Conservation (phyloP, 371 early-diverging fungal species). For the Phascolomyces articulosus region DNA sequence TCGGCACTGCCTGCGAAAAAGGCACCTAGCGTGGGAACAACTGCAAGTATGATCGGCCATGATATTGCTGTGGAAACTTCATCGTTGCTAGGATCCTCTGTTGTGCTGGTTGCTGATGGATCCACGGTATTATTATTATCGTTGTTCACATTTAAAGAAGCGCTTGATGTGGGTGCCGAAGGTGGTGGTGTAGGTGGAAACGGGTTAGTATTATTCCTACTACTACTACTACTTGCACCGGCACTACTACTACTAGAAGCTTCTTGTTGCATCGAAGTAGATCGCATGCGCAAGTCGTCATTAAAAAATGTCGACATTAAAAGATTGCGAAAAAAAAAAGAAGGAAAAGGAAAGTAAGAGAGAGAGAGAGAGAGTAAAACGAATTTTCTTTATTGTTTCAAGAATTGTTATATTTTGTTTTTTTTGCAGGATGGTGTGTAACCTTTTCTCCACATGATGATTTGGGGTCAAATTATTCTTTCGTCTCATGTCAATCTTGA, state of each 20-base stretch:
- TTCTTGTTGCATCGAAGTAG: neutral
- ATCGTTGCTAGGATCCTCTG: slow-evolving; percentile 7
- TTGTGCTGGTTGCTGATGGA: neutral
- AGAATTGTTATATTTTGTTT: neutral
- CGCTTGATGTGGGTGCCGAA: neutral
- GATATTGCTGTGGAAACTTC: slow-evolving; percentile 24
- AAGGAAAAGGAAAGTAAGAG: neutral
- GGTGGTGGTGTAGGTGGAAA: slow-evolving; percentile 1
- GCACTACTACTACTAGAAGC: neutral
- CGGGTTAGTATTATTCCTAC: neutral
- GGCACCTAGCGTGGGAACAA: slow-evolving; percentile 57
- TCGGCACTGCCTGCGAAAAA: slow-evolving; percentile 59
- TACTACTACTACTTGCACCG: neutral
- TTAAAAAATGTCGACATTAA: slow-evolving; percentile 1
- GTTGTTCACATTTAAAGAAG: neutral
- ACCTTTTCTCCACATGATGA: too few relatives aligned
- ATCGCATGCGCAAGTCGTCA: slow-evolving; percentile 6
- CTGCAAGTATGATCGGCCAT: slow-evolving; percentile 62
- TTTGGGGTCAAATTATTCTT: neutral
- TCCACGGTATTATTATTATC: neutral
- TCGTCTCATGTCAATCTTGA: slow-evolving; percentile 3
- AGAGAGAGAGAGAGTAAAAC: neutral
- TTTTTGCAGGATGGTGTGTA: neutral
- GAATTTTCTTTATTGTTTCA: too few relatives aligned
- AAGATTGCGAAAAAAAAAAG: neutral